Base-by-base conservation (phyloP, 2,329 filamentous ascomycete species). In the Fusarium transvaalense region DNA sequence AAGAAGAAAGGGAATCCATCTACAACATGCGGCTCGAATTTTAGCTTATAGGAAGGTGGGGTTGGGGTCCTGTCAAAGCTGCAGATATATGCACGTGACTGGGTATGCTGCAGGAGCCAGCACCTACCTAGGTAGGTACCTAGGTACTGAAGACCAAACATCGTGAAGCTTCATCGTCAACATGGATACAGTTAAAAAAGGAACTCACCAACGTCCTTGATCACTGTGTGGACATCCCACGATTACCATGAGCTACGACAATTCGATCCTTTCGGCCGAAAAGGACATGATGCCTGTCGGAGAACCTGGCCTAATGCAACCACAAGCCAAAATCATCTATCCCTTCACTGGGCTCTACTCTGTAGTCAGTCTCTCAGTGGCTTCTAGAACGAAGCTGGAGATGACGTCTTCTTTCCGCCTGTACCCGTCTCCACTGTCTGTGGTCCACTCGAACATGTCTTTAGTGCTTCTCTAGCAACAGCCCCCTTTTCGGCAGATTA, bases 401-500 rank as follows among this genome's bases (percentile, higher is more conserved):
- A 72, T 71, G 71, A 70, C 65, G 55, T 72, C 54, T 52, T 51
- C 47, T 34, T 25, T 56, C 51, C 46, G 21, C 43, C 42, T 61
- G 46, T 42, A 23, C 31, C 51, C 32, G 58, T 56, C 66, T 60
- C 67, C 69, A 65, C 69, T 38, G 45, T 48, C 41, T 29, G 23
- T 56, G 63, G 39, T 56, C 60, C 64, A 60, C 67, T 50, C 59
- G 37, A 43, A 59, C 39, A 29, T 50, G 45, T 51, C 39, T 62
- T 31, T 54, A 10, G 46, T 27, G 23, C 56, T 50, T 47, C 47
- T 48, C 47, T 27, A 39, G 62, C 53, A 53, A 68, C 56, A 45
- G 67, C 43, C 71, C 71, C 71, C 66, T 65, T 71, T 73, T 72
- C 67, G 50, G 69, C 57, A 72, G 71, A 72, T 74, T 74, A 35